Evolutionary conservation across 164 flowering plant genomes (phyloP), one percentile per base, ranked within the genome.

Genomic region (Magnolia changhungtana): DNA sequence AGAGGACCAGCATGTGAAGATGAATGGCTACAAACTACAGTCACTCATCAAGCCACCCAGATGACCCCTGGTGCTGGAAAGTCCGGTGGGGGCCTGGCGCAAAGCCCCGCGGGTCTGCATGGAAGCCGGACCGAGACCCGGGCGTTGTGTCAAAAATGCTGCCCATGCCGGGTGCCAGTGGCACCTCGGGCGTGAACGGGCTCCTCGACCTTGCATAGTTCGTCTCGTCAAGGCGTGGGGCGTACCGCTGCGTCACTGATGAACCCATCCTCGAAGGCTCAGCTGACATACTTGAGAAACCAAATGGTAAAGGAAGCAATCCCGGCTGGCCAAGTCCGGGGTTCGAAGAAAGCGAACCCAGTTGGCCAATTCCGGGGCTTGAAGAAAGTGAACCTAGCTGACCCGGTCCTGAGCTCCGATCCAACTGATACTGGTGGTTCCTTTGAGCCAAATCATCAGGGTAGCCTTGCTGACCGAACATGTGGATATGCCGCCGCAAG

Each of bases 21-120:
- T 37, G 45, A 37, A 37, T 37, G 45, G 45, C 45, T 37, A 37
- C 45, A 37, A 37, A 37, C 45, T 37, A 37, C 7, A 16, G 14
- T 80, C 71, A 74, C 58, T 76, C 83, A 64, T 90, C 80, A 20
- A 87, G 83, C 92, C 94, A 90, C 16, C 91, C 90, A 7, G 89
- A 80, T 1, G 92, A 86, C 68, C 63, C 73, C 0, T 82, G 77
- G 27, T 74, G 69, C 0, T 85, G 70, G 74, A 76, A 85, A 8
- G 81, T 77, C 18, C 21, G 82, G n/a, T 74, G 82, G 1, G 90
- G 88, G 50, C 86, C 89, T 11, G 84, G 79, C 14, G 87, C 85
- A 81, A 87, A 90, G 27, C 87, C 90, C 31, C 72, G 8, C 0
- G 82, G 14, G 16, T 77, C 81, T 9, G 51, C 45, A 24, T 49